Evolutionary conservation across 495 filamentous ascomycete species (phyloP).

Genomic region (Pyrenula massariospora): DNA sequence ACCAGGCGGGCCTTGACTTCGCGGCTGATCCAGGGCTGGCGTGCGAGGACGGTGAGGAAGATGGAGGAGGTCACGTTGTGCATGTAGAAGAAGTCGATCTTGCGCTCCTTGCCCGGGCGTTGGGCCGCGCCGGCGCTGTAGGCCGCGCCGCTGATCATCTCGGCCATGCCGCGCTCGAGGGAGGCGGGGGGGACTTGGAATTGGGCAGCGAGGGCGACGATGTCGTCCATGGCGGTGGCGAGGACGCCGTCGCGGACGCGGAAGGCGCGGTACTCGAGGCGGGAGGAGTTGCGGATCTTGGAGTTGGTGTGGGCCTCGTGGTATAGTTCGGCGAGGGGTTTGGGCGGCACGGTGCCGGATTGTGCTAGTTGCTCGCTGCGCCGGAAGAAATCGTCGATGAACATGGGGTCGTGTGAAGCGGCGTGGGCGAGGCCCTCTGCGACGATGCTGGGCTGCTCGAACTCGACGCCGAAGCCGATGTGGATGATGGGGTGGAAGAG

Average conservation of each 20-base stretch:
- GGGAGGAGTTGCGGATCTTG: constrained; percentile 7
- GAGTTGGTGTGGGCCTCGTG: constrained; percentile 11
- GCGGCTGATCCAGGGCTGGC: constrained; percentile 16
- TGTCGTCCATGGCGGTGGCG: constrained; percentile 12
- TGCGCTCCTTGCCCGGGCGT: constrained; percentile 13
- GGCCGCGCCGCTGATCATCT: constrained; percentile 15
- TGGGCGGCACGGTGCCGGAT: not conserved
- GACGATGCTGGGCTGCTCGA: constrained; percentile 20
- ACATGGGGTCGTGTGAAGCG: constrained; percentile 12
- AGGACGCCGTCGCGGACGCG: constrained; percentile 16
- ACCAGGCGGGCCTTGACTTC: constrained; percentile 17
- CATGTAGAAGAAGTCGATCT: constrained; percentile 31
- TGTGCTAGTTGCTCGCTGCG: constrained; percentile 4
- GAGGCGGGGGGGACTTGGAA: constrained; percentile 9
- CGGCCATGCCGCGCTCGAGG: constrained; percentile 15
- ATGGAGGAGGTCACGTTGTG: constrained; percentile 23
- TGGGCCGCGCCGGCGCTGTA: constrained; percentile 16
- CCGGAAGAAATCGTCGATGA: constrained; percentile 11
- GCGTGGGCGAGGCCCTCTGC: constrained; percentile 27
- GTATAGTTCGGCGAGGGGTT: constrained; percentile 6
- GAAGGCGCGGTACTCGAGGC: constrained; percentile 5
- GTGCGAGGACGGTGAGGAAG: constrained; percentile 15
- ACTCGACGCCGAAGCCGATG: constrained; percentile 27
- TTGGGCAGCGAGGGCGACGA: constrained; percentile 11
- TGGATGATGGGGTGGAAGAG: constrained; percentile 26